Evolutionary conservation across 306 rosid genomes (phyloP).

Genomic region (Quercus glauca): DNA sequence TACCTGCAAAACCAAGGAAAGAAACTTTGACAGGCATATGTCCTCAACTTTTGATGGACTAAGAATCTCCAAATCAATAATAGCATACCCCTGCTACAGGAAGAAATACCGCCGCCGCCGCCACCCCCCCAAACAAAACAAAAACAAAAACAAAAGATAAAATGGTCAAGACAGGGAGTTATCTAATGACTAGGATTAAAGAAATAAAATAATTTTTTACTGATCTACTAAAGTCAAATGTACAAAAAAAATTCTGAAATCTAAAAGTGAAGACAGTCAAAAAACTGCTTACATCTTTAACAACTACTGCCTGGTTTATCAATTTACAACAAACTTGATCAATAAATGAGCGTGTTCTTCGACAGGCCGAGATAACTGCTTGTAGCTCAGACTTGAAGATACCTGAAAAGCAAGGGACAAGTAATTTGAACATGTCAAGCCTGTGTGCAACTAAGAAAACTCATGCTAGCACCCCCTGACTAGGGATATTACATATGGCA

Average conservation of each 20-base stretch:
- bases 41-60: slow-evolving; percentile 48
- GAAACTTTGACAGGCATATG: slow-evolving; percentile 63
- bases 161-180: slow-evolving; percentile 2
- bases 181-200: neutral
- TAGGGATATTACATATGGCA: neutral
- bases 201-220: neutral
- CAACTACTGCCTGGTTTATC: slow-evolving; percentile 45
- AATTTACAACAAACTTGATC: slow-evolving; percentile 54
- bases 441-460: slow-evolving; percentile 10
- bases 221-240: neutral
- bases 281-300: slow-evolving; percentile 53
- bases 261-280: slow-evolving; percentile 13
- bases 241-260: neutral
- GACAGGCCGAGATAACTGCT: slow-evolving; percentile 68
- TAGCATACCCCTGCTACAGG: slow-evolving; percentile 83
- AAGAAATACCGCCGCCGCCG: slow-evolving; percentile 8
- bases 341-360: slow-evolving; percentile 59
- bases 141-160: neutral
- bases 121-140: neutral
- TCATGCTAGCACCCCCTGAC: neutral
- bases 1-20: slow-evolving; percentile 74
- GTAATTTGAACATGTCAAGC: slow-evolving; percentile 13
- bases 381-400: slow-evolving; percentile 72
- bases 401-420: slow-evolving; percentile 43
- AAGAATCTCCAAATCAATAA: slow-evolving; percentile 66